Base-by-base conservation (phyloP, 108 stramenopile genomes). In the Aurantiochytrium sp. region DNA sequence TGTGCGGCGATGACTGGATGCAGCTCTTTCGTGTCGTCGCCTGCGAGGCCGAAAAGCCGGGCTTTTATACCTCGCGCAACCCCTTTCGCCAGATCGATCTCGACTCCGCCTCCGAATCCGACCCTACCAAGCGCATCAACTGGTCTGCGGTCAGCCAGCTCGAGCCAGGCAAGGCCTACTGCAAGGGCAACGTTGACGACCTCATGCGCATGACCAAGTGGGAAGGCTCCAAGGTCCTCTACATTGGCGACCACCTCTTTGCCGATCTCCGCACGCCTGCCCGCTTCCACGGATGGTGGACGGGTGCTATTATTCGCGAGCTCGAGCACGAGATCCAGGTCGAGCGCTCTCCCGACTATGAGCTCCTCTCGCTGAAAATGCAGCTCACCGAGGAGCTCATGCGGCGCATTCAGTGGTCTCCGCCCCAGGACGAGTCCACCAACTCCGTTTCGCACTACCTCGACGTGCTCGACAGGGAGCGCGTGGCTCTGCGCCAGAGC, bases 191-290 rank as follows among this genome's bases (percentile, higher is more conserved):
- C 42, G 65, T 91, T 8, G 54, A 42, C 4, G 90, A 90, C n/a
- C 88, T 91, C 45, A 89, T 59, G 73, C 55, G 88, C 36, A 30
- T 91, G 85, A 88, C 81, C 55, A 88, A 89, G 2, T 91, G 90
- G 90, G 45, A 89, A 22, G 90, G 90, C 21, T 88, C 95, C 8
- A 94, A 93, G 52, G 97, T 98, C 0, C 90, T 98, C 87, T 98
- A 97, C 89, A 93, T 98, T 85, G 98, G 98, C 27, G 98, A 98
- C 86, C 96, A 96, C 36, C 90, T 98, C 19, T 97, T 97, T 92
- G 97, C 98, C n/a, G 97, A 98, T 93, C 89, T 98, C 24, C 73
- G 73, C 42, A 81, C 39, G 10, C 73, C 73, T 48, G 73, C 73
- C 10, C 87, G 91, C 52, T 87, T 85, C 21, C 89, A 92, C 52